Evolutionary conservation across 257 asterid genomes (phyloP), one percentile per base, ranked within the genome.

Genomic region (Petrea volubilis): DNA sequence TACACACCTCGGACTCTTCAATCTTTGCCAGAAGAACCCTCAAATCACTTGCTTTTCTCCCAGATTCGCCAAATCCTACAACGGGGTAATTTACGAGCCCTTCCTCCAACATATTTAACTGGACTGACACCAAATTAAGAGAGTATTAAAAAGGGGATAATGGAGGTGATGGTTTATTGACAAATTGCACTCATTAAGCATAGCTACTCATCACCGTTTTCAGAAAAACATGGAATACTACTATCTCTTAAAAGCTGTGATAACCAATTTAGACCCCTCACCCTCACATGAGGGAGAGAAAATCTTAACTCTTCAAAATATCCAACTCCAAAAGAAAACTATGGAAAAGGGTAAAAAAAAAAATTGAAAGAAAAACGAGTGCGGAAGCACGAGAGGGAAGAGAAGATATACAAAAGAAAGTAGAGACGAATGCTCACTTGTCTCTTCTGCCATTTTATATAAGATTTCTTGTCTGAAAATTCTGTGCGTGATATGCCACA

Each of bases 51-150:
- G 95, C 83, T 82, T 87, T 94, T 65, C 87, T 68, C 68, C 99
- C 98, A 75, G 97, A 86, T 86, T 94, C 99, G 74, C 98, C 99
- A 84, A 94, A 94, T 68, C 99, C 98, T 13, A 94, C 92, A 61
- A 85, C 96, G 43, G 99, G 97, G 77, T 88, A 85, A 81, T 91
- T 91, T 47, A 90, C 76, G 74, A 94, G 99, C 74, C 99, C 98
- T 82, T 91, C 97, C 84, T 94, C 99, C 91, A 94, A 83, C 88
- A 94, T 81, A 83, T 91, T 91, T 84, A 94, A 84, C 99, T 94
- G 99, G 85, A 82, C 91, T 85, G 90, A 89, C 97, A 88, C 84
- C 81, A 86, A 84, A 86, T 46, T 33, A 72, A 71, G 62, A 60
- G 64, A 40, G 74, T 57, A 74, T 70, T 64, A 60, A 72, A 76